Conservation (phyloP, 768 basidiomycete genomes). For the Pholiota conissans region DNA sequence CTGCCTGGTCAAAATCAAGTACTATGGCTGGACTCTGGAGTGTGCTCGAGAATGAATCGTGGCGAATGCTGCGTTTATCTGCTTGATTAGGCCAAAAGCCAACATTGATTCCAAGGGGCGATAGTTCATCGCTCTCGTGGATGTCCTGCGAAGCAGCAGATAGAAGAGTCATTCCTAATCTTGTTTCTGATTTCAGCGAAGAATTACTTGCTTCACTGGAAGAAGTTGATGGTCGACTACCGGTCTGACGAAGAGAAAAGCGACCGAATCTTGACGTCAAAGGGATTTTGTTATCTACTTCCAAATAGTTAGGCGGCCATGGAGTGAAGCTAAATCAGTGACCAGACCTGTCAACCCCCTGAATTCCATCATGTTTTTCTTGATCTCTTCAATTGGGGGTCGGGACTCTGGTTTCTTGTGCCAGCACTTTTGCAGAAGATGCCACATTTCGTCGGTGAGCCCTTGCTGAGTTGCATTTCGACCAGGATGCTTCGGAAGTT, state of each 20-base stretch:
- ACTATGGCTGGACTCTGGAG: conserved; percentile 1
- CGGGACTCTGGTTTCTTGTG: conserved; percentile 34
- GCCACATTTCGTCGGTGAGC: conserved; percentile 42
- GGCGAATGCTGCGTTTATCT: conserved; percentile 6
- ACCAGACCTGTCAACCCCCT: conserved; percentile 18
- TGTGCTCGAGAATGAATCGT: conserved; percentile 2
- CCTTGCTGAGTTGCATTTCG: conserved; percentile 23
- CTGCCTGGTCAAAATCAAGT: not conserved
- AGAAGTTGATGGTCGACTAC: conserved; percentile 12
- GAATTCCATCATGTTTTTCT: conserved; percentile 23
- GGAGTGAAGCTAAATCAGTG: no score
- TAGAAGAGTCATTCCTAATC: not conserved
- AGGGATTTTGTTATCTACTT: not conserved
- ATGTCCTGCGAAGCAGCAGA: not conserved
- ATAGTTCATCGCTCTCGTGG: conserved; percentile 8
- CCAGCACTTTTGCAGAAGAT: conserved; percentile 45
- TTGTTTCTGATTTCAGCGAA: not conserved
- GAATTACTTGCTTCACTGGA: conserved; percentile 6
- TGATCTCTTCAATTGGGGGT: conserved; percentile 38
- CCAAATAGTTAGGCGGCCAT: not conserved
- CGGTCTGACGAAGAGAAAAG: not conserved
- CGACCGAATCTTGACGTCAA: not conserved
- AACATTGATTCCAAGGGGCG: conserved; percentile 6
- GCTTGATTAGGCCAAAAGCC: not conserved
- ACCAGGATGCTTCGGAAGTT: conserved; percentile 38